These are phyloP conservation scores for Narthecium ossifragum DNA, from an alignment of 106 monocot species.

Conservation along the genomic window DNA sequence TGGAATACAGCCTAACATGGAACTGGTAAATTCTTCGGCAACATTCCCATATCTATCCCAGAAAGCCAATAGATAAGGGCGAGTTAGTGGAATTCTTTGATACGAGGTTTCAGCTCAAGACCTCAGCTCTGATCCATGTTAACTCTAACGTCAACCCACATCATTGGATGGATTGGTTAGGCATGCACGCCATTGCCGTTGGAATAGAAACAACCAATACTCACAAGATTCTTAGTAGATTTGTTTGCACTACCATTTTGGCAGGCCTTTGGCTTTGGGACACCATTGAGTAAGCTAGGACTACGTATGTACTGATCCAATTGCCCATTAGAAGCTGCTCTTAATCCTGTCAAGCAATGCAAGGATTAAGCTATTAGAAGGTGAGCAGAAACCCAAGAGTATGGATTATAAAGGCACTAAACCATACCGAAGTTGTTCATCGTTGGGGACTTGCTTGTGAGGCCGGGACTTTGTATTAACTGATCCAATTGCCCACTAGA, in stretches of 20 bases:
- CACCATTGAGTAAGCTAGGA: slow-evolving; percentile 25
- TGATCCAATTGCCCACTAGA: slow-evolving; percentile 38
- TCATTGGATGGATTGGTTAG: too few relatives aligned
- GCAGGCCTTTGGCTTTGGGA: slow-evolving; percentile 9
- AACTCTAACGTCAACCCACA: too few relatives aligned
- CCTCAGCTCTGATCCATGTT: too few relatives aligned
- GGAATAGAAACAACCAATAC: slow-evolving; percentile 27
- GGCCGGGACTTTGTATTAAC: slow-evolving; percentile 11
- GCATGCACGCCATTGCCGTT: slow-evolving; percentile 62
- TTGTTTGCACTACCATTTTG: slow-evolving; percentile 42
- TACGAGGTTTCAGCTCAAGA: too few relatives aligned
- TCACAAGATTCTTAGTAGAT: slow-evolving; percentile 13
- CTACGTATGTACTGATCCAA: slow-evolving; percentile 24
- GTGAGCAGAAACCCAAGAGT: neutral
- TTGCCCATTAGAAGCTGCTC: slow-evolving; percentile 56
- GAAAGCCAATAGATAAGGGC: too few relatives aligned
- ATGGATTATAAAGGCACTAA: neutral
- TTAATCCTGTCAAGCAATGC: slow-evolving; percentile 38
- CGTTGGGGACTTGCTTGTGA: neutral
- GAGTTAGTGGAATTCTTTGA: too few relatives aligned
- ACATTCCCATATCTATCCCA: too few relatives aligned
- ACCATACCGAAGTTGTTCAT: neutral
- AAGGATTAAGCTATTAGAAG: neutral
- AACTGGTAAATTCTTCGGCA: too few relatives aligned
- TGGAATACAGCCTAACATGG: too few relatives aligned